A percentile compares a stretch with the other conserved stretches of the same genome.
These are phyloP conservation scores for Leccinum solheimii DNA, from an alignment of 1,284 basidiomycete genomes.

Conservation along the genomic window DNA sequence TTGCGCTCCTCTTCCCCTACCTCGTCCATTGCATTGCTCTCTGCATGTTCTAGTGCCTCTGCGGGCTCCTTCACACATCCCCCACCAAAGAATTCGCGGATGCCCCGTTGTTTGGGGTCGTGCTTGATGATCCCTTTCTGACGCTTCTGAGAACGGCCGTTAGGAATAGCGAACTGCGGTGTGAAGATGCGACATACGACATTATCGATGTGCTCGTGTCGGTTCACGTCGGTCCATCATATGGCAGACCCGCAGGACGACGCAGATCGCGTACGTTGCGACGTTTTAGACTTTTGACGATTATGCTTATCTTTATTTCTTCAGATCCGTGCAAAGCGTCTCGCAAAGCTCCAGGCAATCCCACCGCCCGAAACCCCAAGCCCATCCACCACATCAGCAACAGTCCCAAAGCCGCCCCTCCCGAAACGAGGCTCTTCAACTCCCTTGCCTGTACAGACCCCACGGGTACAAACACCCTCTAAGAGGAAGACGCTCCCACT, in stretches of 20 bases:
- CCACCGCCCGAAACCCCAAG: constrained; percentile 24
- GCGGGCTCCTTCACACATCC: constrained; percentile 32
- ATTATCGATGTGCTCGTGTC: constrained; percentile 53
- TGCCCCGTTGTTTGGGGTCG: constrained; percentile 75
- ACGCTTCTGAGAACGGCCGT: constrained; percentile 49
- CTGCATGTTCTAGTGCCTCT: constrained; percentile 20
- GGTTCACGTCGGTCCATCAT: constrained; percentile 36
- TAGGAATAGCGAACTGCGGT: not conserved
- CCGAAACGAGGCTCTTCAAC: constrained; percentile 36
- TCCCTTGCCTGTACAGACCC: constrained; percentile 11
- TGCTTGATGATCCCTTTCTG: constrained; percentile 79
- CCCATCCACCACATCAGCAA: constrained; percentile 19
- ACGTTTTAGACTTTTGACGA: not conserved
- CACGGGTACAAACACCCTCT: constrained; percentile 29
- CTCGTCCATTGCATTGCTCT: constrained; percentile 34
- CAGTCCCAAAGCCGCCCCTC: constrained; percentile 16
- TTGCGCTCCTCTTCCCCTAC: not conserved
- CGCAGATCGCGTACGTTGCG: constrained; percentile 64
- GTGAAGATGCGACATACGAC: constrained; percentile 47
- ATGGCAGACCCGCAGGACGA: constrained; percentile 60
- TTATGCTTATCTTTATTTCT: not conserved
- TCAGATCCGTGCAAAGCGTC: constrained; percentile 85
- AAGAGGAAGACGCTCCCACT: constrained; percentile 47
- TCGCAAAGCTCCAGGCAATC: constrained; percentile 69
- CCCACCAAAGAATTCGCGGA: constrained; percentile 78